These are phyloP conservation scores for Sporobolomyces roseus DNA, from an alignment of 768 basidiomycete genomes.

Conservation along the genomic window DNA sequence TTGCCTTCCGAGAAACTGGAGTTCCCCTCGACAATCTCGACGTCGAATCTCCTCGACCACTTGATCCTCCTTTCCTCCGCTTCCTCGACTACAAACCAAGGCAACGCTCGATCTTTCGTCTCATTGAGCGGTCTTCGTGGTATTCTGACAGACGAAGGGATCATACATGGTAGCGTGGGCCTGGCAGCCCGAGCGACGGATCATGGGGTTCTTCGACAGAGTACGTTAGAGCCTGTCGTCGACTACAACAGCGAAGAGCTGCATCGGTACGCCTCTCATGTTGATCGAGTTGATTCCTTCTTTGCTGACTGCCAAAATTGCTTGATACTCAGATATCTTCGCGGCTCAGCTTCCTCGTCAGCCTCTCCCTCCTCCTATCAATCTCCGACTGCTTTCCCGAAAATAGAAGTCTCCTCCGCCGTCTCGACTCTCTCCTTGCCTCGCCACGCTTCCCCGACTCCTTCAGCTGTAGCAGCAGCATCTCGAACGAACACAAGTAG, in stretches of 20 bases:
- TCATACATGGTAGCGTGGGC: conserved; percentile 24
- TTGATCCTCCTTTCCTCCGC: conserved; percentile 62
- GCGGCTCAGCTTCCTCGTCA: conserved; percentile 53
- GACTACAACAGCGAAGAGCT: conserved; percentile 51
- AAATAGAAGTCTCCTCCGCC: conserved; percentile 18
- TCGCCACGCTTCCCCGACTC: conserved; percentile 34
- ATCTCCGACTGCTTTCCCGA: too few relatives aligned
- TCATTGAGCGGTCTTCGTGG: conserved; percentile 83
- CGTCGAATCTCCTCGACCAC: conserved; percentile 80
- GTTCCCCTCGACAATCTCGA: conserved; percentile 57
- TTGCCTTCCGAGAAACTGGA: conserved; percentile 61
- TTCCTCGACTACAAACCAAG: conserved; percentile 7
- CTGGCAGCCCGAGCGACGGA: not conserved
- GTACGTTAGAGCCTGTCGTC: conserved; percentile 53
- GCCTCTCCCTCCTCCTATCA: too few relatives aligned
- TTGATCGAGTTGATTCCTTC: conserved; percentile 54
- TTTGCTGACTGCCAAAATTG: conserved; percentile 38
- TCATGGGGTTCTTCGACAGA: conserved; percentile 44
- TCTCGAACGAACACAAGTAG: conserved; percentile 40
- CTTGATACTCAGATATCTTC: conserved; percentile 53
- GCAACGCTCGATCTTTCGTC: conserved; percentile 54
- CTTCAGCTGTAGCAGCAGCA: conserved; percentile 47
- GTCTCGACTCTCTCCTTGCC: not conserved
- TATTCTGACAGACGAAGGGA: conserved; percentile 41
- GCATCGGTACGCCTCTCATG: conserved; percentile 55